Base-by-base conservation (phyloP, 768 basidiomycete species). In the Sporobolomyces roseus region DNA sequence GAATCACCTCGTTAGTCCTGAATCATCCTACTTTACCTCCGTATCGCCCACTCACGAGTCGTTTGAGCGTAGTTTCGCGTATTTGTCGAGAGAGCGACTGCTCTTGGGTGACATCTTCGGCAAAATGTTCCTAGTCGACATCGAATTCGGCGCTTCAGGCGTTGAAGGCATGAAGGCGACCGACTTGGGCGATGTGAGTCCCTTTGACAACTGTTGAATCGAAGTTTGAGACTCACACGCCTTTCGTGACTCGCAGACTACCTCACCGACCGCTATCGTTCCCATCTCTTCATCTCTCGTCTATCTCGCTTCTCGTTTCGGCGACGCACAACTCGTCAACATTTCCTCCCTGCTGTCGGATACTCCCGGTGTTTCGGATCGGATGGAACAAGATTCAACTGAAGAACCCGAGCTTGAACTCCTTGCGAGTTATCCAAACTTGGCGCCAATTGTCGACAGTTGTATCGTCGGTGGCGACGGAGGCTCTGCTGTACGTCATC, bases 361-460 rank as follows among this genome's bases (percentile, higher is more conserved):
- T 83, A 58, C 83, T 94, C 62, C 83, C 78, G 69, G 80, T n/a
- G 80, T 9, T 36, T 14, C 17, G 41, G 48, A 41, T 35, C 43
- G 29, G 8, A 71, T 69, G 68, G 59, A 60, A 23, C 52, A 63
- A 23, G 70, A 70, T 19, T 55, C 19, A 6, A 36, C 38, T 16
- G 35, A 16, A 0, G 23, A 36, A 25, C n/a, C n/a, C 2, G 66
- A 65, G 19, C 87, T 93, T 10, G 80, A 83, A 27, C 83, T 88
- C 13, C 70, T 91, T 27, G 83, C 88, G 38, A 82, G 80, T 12
- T 89, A 83, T 77, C 84, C 84, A 67, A 93, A 91, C 73, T 83
- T 94, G 70, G 90, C 88, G 0, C 93, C 92, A 0, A 89, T 93
- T 50, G 75, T 86, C 65, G 93, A 96, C 76, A 89, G 88, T 17